phyloP scores from a whole-genome alignment of 2,329 filamentous ascomycete genomes.

The Fusarium denticulatum region DNA sequence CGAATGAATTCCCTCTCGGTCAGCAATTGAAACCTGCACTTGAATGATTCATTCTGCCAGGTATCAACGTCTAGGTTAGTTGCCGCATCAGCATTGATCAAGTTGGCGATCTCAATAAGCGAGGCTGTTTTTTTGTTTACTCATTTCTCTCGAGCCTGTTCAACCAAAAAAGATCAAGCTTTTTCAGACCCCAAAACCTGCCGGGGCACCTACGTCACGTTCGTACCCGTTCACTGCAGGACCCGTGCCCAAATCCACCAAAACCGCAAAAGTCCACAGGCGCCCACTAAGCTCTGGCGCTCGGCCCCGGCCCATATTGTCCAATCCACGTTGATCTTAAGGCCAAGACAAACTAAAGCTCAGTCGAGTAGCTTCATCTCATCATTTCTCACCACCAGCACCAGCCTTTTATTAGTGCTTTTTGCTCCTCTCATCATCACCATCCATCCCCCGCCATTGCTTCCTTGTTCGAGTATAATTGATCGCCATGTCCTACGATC shows the following conservation, averaged over 20 bases:
- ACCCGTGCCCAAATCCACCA: conserved; percentile 22
- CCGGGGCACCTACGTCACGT: conserved; percentile 29
- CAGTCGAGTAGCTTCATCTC: conserved; percentile 33
- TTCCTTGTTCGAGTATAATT: conserved; percentile 26
- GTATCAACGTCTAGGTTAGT: background rate
- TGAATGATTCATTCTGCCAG: background rate
- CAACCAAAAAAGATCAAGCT: conserved; percentile 25
- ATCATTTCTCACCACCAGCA: conserved; percentile 21
- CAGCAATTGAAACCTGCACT: conserved; percentile 10
- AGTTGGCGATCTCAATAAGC: conserved; percentile 24
- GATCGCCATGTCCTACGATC: conserved; percentile 67
- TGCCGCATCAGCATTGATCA: background rate
- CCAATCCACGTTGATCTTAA: conserved; percentile 7
- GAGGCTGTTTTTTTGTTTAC: conserved; percentile 13
- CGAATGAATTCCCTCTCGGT: conserved; percentile 8
- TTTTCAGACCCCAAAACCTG: conserved; percentile 8
- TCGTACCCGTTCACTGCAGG: conserved; percentile 14
- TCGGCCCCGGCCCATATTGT: conserved; percentile 6
- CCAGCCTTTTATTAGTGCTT: conserved; percentile 33
- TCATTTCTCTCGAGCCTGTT: conserved; percentile 2
- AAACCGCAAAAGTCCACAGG: background rate
- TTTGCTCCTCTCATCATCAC: conserved; percentile 35
- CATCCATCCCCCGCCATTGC: conserved; percentile 34
- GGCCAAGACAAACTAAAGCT: conserved; percentile 29
- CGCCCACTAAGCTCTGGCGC: conserved; percentile 18